phyloP scores from a whole-genome alignment of 1,284 basidiomycete species.

The Ustilago vetiveriae region DNA sequence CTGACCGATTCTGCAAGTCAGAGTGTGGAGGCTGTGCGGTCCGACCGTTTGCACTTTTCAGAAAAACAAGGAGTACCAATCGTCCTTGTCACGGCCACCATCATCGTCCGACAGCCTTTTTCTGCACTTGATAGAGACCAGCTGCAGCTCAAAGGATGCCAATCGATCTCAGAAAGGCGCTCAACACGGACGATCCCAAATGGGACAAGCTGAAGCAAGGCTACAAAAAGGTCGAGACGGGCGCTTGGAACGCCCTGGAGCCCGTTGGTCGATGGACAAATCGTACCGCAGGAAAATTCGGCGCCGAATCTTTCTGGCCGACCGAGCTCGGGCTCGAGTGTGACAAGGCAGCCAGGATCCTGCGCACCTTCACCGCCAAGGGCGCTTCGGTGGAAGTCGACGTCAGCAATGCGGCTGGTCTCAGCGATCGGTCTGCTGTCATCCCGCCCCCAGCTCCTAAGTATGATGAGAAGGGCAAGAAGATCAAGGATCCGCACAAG shows the following conservation, averaged over 20 bases:
- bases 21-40: constrained; percentile 23
- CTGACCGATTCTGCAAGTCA: no score
- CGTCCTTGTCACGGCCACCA: background rate
- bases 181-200: constrained; percentile 44
- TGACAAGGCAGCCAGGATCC: constrained; percentile 63
- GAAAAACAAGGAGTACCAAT: no score
- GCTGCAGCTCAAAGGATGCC: constrained; percentile 38
- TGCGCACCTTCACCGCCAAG: constrained; percentile 56
- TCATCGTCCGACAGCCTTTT: background rate
- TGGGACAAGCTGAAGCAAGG: constrained; percentile 51
- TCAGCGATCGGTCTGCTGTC: constrained; percentile 28
- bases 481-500: constrained; percentile 49
- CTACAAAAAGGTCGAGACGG: constrained; percentile 59
- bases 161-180: constrained; percentile 40
- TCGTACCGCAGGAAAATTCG: constrained; percentile 47
- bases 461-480: constrained; percentile 37
- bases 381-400: constrained; percentile 52
- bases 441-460: constrained; percentile 26
- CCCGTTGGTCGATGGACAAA: constrained; percentile 55
- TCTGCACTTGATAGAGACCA: background rate
- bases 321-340: constrained; percentile 54
- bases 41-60: background rate
- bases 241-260: constrained; percentile 48
- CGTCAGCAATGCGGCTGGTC: constrained; percentile 31
- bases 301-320: constrained; percentile 64